These are phyloP conservation scores for Tetrapisispora nanseiensis DNA, from an alignment of 805 yeast species.

Conservation along the genomic window DNA sequence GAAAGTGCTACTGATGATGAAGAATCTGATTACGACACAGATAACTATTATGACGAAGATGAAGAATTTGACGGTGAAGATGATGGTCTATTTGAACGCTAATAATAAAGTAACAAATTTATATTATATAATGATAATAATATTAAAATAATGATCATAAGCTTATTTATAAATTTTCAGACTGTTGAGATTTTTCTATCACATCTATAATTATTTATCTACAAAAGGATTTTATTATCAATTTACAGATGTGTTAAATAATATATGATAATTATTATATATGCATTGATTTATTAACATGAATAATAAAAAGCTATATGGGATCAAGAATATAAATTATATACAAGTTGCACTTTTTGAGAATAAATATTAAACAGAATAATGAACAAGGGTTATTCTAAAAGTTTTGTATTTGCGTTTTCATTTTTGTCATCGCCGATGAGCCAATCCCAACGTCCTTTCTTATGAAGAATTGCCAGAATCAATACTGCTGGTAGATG, in stretches of 20 bases:
- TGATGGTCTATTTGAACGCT: conserved; percentile 54
- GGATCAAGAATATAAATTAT: background rate
- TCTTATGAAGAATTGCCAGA: conserved; percentile 88
- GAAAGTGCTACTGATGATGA: conserved; percentile 30
- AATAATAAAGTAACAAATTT: background rate
- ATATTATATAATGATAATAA: no score
- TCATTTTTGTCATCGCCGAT: conserved; percentile 23
- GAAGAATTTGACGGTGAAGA: conserved; percentile 39
- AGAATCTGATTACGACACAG: conserved; percentile 27
- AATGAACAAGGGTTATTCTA: background rate
- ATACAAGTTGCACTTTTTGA: background rate
- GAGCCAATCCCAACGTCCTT: conserved; percentile 86
- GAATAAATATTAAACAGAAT: background rate
- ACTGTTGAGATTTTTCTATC: no score
- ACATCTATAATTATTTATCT: no score
- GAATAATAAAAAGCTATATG: background rate
- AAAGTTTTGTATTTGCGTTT: background rate
- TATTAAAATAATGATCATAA: no score
- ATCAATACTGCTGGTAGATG: conserved; percentile 85
- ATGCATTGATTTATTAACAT: background rate
- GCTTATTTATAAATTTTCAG: background rate
- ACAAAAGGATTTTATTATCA: no score
- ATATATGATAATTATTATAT: background rate
- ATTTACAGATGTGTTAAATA: no score
- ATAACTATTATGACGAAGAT: conserved; percentile 35